Evolutionary conservation across 2,329 filamentous ascomycete species (phyloP).

Genomic region (Clonostachys rosea): DNA sequence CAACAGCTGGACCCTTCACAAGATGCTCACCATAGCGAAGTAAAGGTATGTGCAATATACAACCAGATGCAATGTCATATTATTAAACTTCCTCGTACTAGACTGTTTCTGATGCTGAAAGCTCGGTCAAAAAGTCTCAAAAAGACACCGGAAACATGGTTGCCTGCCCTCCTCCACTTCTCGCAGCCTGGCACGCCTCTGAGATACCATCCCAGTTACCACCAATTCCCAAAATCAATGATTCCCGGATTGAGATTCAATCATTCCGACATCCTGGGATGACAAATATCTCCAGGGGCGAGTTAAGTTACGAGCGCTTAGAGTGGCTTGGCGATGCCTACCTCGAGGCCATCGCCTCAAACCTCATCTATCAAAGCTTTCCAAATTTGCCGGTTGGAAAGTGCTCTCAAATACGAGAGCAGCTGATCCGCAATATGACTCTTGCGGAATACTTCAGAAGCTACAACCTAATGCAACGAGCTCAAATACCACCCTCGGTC

Average conservation of each 20-base stretch:
- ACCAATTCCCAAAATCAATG: constrained; percentile 55
- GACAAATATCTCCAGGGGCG: constrained; percentile 3
- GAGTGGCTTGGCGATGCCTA: constrained; percentile 90
- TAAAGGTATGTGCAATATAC: too few relatives aligned
- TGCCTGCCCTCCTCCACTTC: not conserved
- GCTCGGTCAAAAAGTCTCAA: too few relatives aligned
- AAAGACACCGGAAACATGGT: too few relatives aligned
- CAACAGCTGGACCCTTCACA: too few relatives aligned
- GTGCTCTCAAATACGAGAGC: constrained; percentile 72
- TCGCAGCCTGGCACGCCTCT: constrained; percentile 39
- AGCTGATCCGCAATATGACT: constrained; percentile 75
- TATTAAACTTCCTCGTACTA: too few relatives aligned
- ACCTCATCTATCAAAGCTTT: constrained; percentile 72
- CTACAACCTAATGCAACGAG: constrained; percentile 66
- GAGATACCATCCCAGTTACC: constrained; percentile 46
- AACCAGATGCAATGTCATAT: too few relatives aligned
- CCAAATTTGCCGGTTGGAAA: constrained; percentile 60
- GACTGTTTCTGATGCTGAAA: too few relatives aligned
- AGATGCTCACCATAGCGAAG: too few relatives aligned
- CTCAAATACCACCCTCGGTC: constrained; percentile 48
- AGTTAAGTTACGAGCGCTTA: constrained; percentile 66
- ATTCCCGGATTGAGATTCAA: constrained; percentile 54
- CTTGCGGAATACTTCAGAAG: constrained; percentile 63
- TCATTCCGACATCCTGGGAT: constrained; percentile 63
- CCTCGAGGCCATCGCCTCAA: constrained; percentile 70